These are phyloP conservation scores for Pythium biforme DNA, from an alignment of 352 stramenopile genomes.

Conservation along the genomic window DNA sequence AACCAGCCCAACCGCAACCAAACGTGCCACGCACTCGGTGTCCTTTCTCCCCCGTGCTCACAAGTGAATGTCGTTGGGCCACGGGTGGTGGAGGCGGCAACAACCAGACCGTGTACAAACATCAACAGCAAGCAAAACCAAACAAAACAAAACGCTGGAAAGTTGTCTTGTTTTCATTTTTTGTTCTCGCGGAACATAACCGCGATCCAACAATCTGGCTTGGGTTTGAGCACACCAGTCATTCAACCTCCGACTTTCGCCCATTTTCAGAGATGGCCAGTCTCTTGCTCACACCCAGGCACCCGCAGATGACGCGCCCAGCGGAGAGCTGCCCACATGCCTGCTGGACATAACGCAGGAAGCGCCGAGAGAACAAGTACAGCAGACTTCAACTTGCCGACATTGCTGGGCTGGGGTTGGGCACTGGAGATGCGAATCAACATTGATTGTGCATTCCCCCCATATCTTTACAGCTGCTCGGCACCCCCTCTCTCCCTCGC, in stretches of 20 bases:
- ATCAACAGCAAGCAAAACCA: neutral
- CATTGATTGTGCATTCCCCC: slow-evolving; percentile 1
- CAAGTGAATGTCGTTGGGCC: neutral
- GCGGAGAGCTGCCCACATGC: slow-evolving; percentile 1
- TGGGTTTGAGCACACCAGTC: neutral
- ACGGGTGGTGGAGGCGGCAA: neutral
- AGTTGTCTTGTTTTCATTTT: neutral
- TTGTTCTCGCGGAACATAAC: neutral
- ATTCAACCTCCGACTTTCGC: neutral
- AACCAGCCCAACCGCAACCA: neutral
- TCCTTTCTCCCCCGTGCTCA: neutral
- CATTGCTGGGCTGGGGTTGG: no score
- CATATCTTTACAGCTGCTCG: no score
- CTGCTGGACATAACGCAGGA: slow-evolving; percentile 15
- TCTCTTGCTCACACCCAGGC: slow-evolving; percentile 5
- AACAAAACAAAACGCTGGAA: neutral
- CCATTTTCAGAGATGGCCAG: neutral
- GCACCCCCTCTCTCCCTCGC: neutral
- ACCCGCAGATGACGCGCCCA: slow-evolving; percentile 7
- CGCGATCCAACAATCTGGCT: neutral
- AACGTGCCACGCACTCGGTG: neutral
- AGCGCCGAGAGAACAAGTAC: neutral
- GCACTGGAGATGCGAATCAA: neutral
- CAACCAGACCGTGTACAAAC: neutral
- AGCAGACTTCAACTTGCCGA: slow-evolving; percentile 11